Evolutionary conservation across 1,139 yeast genomes (phyloP).

Genomic region (Candida albicans): DNA sequence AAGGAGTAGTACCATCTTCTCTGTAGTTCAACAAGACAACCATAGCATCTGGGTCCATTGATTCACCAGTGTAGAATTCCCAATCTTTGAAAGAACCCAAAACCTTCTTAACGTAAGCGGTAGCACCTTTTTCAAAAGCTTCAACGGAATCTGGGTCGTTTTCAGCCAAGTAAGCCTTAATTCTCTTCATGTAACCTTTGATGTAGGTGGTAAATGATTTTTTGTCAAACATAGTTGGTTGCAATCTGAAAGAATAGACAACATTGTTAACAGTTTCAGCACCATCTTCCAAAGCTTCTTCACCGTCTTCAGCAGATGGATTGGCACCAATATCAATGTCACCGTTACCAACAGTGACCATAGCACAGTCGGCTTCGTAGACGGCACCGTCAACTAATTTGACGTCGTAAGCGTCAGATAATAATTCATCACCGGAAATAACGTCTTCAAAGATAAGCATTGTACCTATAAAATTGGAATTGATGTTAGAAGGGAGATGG

Average conservation of each 20-base stretch:
- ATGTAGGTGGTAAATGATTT: constrained; percentile 94
- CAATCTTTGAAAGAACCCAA: constrained; percentile 94
- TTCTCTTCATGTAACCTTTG: constrained; percentile 97
- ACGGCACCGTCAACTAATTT: constrained; percentile 84
- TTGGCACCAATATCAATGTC: constrained; percentile 98
- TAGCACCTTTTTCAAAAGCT: constrained; percentile 95
- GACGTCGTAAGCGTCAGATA: constrained; percentile 95
- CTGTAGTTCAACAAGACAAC: constrained; percentile 98
- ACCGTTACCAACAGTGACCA: constrained; percentile 80
- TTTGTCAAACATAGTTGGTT: constrained; percentile 94
- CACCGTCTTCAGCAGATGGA: constrained; percentile 98
- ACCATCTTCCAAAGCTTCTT: constrained; percentile 77
- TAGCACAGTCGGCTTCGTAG: constrained; percentile 94
- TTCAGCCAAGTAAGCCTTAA: constrained; percentile 89
- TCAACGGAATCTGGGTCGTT: constrained; percentile 81
- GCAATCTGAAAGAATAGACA: constrained; percentile 97
- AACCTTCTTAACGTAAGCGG: constrained; percentile 92
- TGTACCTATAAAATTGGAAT: constrained; percentile 12
- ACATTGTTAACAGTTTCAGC: constrained; percentile 93
- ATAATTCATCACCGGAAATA: constrained; percentile 91
- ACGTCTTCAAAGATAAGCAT: constrained; percentile 64
- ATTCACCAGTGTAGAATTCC: constrained; percentile 99
- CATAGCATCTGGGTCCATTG: constrained; percentile 99
- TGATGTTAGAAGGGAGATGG: constrained; percentile 6
- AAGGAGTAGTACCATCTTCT: constrained; percentile 99